These are phyloP conservation scores for Candolleomyces eurysporus DNA, from an alignment of 768 basidiomycete species.

Conservation along the genomic window DNA sequence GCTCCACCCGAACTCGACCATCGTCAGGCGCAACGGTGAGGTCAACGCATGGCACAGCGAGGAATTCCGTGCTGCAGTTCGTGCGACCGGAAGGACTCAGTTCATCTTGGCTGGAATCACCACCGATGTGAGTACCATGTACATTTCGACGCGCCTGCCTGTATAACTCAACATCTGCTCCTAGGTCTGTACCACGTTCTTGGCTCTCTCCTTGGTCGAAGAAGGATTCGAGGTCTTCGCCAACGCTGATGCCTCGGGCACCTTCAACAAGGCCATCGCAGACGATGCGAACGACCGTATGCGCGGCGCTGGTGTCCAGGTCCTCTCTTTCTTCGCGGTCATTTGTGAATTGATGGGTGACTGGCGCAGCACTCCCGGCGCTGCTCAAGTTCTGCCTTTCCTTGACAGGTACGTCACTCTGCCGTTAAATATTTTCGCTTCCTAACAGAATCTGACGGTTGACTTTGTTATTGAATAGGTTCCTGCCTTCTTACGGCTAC, in stretches of 20 bases:
- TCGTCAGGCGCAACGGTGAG: conserved; percentile 48
- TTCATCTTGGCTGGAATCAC: conserved; percentile 47
- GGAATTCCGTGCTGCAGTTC: conserved; percentile 44
- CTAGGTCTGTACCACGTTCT: conserved; percentile 48
- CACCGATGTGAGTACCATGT: conserved; percentile 37
- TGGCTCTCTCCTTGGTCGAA: conserved; percentile 42
- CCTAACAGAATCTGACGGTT: background rate
- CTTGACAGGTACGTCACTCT: conserved; percentile 38
- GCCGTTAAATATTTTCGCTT: background rate
- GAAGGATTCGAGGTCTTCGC: conserved; percentile 49
- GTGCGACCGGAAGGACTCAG: conserved; percentile 47
- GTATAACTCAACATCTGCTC: background rate
- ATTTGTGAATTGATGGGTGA: conserved; percentile 48
- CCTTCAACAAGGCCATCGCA: conserved; percentile 36
- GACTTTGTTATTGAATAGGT: conserved; percentile 13
- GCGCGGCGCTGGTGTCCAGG: conserved; percentile 45
- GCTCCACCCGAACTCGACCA: conserved; percentile 43
- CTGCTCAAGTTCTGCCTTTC: conserved; percentile 39
- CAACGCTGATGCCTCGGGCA: conserved; percentile 46
- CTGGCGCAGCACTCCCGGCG: conserved; percentile 48
- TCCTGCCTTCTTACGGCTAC: conserved; percentile 23
- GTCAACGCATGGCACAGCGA: conserved; percentile 51
- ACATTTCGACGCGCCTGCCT: background rate
- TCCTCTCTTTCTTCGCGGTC: conserved; percentile 44
- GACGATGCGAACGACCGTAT: conserved; percentile 47